Evolutionary conservation across 441 rosid species (phyloP).

Genomic region (Isatis lusitanica): DNA sequence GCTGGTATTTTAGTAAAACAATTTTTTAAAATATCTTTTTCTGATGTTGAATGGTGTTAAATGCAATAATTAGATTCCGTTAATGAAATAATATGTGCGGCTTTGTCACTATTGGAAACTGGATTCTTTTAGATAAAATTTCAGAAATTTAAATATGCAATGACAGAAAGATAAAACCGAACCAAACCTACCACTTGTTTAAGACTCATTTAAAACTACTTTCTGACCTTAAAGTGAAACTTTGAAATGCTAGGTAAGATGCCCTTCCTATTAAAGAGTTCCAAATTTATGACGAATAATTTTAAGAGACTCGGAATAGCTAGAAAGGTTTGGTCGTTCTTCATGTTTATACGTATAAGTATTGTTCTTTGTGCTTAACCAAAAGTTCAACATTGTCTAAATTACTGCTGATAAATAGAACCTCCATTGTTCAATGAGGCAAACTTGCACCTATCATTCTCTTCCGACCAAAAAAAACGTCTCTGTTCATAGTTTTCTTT

Average conservation of each 20-base stretch:
- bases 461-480: conserved; percentile 31
- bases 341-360: neutral
- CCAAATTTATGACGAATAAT: neutral
- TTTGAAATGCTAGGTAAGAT: conserved; percentile 7
- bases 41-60: neutral
- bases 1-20: neutral
- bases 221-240: neutral
- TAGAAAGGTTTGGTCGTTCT: neutral
- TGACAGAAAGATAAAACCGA: neutral
- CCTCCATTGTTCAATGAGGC: conserved; percentile 1
- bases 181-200: conserved; percentile 17
- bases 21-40: neutral
- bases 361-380: conserved; percentile 6
- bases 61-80: neutral
- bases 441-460: conserved; percentile 13
- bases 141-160: neutral
- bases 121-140: neutral
- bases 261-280: neutral
- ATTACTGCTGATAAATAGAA: conserved; percentile 18
- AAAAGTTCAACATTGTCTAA: conserved; percentile 14
- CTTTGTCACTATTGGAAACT: neutral
- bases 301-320: neutral
- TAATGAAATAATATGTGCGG: neutral
- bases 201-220: neutral
- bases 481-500: neutral